A percentile compares a stretch with the other conserved stretches of the same genome.
Conservation (phyloP, 164 flowering plant genomes). For the Litsea cubeba region DNA sequence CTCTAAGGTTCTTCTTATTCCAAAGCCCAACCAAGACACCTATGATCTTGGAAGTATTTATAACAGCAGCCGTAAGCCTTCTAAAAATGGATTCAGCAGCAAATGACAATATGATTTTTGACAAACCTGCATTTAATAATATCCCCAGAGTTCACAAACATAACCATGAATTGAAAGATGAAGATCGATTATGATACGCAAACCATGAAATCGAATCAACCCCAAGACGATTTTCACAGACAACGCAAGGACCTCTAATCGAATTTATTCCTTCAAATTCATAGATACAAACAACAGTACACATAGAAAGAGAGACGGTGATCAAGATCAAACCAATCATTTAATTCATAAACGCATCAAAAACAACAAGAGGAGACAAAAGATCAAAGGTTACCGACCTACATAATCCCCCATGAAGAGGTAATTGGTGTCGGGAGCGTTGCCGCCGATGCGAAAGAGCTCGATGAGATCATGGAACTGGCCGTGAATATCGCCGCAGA, state of each 20-base stretch:
- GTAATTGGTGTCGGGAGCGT: constrained; percentile 41
- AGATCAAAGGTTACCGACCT: constrained; percentile 19
- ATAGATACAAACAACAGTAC: not conserved
- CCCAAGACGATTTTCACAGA: not conserved
- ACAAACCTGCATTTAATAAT: not conserved
- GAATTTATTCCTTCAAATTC: not conserved
- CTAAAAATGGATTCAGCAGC: not conserved
- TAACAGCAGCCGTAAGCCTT: not conserved
- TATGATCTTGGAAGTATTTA: not conserved
- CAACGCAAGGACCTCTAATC: not conserved
- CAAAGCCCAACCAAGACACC: not conserved
- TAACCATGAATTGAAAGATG: not conserved
- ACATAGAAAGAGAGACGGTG: not conserved
- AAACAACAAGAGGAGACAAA: not conserved
- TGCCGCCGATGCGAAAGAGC: constrained; percentile 44
- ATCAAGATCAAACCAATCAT: not conserved
- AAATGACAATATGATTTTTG: not conserved
- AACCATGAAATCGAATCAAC: not conserved
- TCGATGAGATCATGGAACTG: constrained; percentile 46
- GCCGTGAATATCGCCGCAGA: constrained; percentile 47
- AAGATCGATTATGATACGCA: not conserved
- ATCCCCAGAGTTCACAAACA: not conserved
- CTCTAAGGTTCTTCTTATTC: not conserved
- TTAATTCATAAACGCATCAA: not conserved
- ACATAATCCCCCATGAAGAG: constrained; percentile 48